phyloP scores from a whole-genome alignment of 208 protist species.

The Perkinsela sp. region DNA sequence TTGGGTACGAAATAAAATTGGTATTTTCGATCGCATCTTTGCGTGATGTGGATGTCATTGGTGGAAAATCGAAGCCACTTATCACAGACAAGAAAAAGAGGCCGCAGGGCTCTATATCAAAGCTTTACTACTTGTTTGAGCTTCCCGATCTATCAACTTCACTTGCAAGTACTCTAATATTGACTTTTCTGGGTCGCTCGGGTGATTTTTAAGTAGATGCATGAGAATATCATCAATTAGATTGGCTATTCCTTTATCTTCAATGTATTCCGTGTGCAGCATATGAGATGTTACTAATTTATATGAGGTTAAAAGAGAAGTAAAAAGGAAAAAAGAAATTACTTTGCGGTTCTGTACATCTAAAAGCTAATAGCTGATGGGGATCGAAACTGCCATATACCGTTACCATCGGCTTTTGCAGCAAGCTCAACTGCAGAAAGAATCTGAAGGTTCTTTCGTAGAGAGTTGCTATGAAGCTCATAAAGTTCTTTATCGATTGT shows the following conservation, averaged over 20 bases:
- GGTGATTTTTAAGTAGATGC: neutral
- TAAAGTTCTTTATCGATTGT: constrained; percentile 20
- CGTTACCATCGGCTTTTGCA: neutral
- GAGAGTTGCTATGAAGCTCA: neutral
- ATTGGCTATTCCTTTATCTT: neutral
- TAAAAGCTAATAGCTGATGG: neutral
- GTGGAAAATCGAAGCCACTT: neutral
- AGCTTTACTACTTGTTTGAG: neutral
- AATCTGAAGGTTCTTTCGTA: neutral
- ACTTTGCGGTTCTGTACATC: too few species aligned
- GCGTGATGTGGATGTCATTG: neutral
- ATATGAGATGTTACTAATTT: too few species aligned
- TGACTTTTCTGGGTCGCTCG: neutral
- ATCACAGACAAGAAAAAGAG: neutral
- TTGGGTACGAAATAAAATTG: neutral
- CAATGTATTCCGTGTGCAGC: neutral
- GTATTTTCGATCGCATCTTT: neutral
- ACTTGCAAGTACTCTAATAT: neutral
- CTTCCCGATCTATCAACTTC: neutral
- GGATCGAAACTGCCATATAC: neutral
- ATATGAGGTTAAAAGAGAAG: too few species aligned
- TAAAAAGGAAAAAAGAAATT: too few species aligned
- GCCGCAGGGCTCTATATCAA: neutral
- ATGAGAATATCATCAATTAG: neutral
- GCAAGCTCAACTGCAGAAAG: neutral